Percentiles rank a stretch among this genome's conserved stretches.
phyloP scores from a whole-genome alignment of 2,329 filamentous ascomycete genomes.

The Fusarium lyarnte region DNA sequence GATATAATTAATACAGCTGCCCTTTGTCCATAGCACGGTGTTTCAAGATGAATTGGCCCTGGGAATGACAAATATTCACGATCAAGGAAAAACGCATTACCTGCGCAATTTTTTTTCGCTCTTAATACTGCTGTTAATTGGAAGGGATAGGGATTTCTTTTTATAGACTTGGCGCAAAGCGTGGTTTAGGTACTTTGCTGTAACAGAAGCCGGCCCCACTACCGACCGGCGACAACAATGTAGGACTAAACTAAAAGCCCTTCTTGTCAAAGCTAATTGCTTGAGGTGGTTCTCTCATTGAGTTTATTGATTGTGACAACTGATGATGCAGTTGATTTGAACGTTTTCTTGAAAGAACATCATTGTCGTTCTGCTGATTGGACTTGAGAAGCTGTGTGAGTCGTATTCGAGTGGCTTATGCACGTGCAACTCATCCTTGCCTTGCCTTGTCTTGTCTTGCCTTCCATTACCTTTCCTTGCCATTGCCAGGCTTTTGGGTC shows the following conservation, averaged over 20 bases:
- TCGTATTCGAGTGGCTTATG: constrained; percentile 27
- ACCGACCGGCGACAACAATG: constrained; percentile 3
- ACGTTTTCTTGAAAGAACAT: background rate
- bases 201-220: constrained; percentile 20
- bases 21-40: constrained; percentile 11
- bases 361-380: background rate
- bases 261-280: background rate
- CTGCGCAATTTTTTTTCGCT: background rate
- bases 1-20: constrained; percentile 7
- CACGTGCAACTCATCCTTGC: constrained; percentile 37
- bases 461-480: background rate
- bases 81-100: background rate
- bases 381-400: constrained; percentile 4
- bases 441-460: constrained; percentile 14
- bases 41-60: background rate
- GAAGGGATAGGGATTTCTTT: constrained; percentile 26
- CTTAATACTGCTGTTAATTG: background rate
- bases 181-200: constrained; percentile 7
- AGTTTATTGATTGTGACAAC: background rate
- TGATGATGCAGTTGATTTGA: background rate
- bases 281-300: background rate
- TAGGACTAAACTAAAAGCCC: constrained; percentile 2
- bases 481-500: constrained; percentile 20
- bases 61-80: background rate
- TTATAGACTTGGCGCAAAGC: constrained; percentile 30